These are phyloP conservation scores for Ganoderma multipileum DNA, from an alignment of 1,284 basidiomycete species.

Conservation along the genomic window DNA sequence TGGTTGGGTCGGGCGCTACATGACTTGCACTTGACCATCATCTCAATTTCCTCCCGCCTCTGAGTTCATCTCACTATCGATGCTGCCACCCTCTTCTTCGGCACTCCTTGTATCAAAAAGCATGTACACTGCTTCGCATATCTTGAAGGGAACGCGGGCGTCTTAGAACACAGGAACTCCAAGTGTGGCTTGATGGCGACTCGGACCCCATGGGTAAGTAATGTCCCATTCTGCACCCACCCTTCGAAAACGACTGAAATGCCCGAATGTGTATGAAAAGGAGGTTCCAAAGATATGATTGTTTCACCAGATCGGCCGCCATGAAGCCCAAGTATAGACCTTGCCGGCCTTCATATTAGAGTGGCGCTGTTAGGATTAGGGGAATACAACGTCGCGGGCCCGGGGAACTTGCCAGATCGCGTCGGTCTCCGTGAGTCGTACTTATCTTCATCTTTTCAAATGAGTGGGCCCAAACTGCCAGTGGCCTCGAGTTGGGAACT, in stretches of 20 bases:
- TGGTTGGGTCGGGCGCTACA: background rate
- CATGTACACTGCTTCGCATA: background rate
- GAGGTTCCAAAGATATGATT: background rate
- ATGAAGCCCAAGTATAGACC: background rate
- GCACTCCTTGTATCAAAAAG: background rate
- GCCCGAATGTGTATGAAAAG: background rate
- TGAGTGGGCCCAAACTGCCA: background rate
- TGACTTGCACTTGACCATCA: background rate
- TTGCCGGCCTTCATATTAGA: too few relatives aligned
- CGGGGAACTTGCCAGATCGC: background rate
- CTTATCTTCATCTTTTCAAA: background rate
- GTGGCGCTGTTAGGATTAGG: too few relatives aligned
- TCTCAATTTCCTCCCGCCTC: background rate
- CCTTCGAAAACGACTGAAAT: background rate
- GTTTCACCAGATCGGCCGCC: background rate
- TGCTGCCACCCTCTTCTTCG: background rate
- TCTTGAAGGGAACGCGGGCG: background rate
- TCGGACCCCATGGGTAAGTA: background rate
- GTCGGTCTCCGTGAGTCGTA: background rate
- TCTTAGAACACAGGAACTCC: background rate
- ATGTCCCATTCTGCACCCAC: background rate
- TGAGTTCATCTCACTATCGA: background rate
- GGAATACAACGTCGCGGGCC: too few relatives aligned
- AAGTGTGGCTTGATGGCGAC: background rate
- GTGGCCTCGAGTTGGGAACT: background rate